Percentiles rank a stretch among this genome's conserved stretches.
Conservation (phyloP, 768 basidiomycete species). For the Lactarius hengduanensis region DNA sequence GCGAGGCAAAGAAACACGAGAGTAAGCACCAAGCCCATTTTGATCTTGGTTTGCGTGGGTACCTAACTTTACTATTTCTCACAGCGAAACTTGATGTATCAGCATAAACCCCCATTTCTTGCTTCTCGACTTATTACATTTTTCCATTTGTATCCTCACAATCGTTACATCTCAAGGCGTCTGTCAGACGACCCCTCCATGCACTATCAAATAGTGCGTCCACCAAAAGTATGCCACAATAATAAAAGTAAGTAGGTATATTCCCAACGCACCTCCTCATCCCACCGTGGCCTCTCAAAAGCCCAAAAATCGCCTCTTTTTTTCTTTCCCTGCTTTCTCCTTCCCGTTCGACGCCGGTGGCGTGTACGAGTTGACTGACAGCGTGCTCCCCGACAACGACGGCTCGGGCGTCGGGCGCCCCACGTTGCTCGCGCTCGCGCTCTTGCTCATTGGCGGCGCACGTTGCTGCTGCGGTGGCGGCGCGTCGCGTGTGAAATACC, state of each 20-base stretch:
- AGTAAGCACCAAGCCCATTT: slow-evolving; percentile 51
- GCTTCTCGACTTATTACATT: background rate
- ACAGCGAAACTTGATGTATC: slow-evolving; percentile 27
- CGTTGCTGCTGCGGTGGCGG: slow-evolving; percentile 45
- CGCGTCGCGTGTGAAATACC: slow-evolving; percentile 66
- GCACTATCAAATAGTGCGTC: slow-evolving; percentile 4
- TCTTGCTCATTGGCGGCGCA: slow-evolving; percentile 37
- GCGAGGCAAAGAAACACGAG: slow-evolving; percentile 97
- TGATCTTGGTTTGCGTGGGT: background rate
- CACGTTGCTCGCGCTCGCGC: slow-evolving; percentile 27
- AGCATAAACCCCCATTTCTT: slow-evolving; percentile 13
- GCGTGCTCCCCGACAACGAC: slow-evolving; percentile 52
- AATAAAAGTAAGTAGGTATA: slow-evolving; percentile 16
- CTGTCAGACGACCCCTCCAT: background rate
- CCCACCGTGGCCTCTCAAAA: slow-evolving; percentile 3
- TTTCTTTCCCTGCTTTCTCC: slow-evolving; percentile 61
- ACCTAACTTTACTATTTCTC: background rate
- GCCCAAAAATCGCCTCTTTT: slow-evolving; percentile 49
- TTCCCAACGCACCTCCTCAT: background rate
- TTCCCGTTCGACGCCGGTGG: slow-evolving; percentile 26
- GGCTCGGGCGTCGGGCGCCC: slow-evolving; percentile 45
- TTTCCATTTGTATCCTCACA: background rate
- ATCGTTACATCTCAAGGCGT: background rate
- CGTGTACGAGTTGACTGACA: slow-evolving; percentile 23
- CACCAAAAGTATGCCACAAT: background rate